Conservation (phyloP, 345 rosid genomes). For the Salix purpurea region DNA sequence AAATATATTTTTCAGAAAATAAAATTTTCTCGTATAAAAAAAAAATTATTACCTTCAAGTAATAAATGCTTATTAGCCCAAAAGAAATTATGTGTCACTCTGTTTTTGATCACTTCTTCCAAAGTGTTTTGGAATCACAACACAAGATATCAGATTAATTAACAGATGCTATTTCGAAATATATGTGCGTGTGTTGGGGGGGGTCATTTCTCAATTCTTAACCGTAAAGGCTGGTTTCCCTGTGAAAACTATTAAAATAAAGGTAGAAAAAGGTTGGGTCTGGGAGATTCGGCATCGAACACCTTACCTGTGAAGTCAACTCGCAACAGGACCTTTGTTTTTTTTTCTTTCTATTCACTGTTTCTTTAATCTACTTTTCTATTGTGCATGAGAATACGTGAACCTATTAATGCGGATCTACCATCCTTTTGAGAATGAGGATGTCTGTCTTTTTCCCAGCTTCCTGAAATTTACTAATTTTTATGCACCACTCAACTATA, state of each 20-base stretch:
- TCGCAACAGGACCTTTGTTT: conserved; percentile 11
- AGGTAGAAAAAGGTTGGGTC: not conserved
- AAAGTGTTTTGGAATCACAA: not conserved
- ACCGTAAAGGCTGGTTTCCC: not conserved
- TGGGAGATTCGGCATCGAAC: conserved; percentile 24
- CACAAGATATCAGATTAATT: not conserved
- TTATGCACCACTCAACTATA: not conserved
- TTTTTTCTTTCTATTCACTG: not conserved
- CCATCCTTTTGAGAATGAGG: conserved; percentile 15
- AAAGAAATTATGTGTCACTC: not conserved
- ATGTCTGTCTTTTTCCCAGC: conserved; percentile 38
- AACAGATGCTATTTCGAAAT: not conserved
- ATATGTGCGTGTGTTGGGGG: not conserved
- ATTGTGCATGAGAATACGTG: conserved; percentile 39
- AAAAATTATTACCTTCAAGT: not conserved
- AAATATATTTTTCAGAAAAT: no score
- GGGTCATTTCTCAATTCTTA: not conserved
- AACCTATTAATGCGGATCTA: conserved; percentile 38
- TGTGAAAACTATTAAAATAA: not conserved
- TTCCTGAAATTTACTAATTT: not conserved
- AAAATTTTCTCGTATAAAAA: no score
- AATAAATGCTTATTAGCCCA: not conserved
- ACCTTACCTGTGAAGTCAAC: conserved; percentile 44
- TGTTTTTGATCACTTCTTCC: not conserved
- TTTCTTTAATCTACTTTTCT: not conserved